Evolutionary conservation across 768 basidiomycete species (phyloP).

Genomic region (Lentinula detonsa): DNA sequence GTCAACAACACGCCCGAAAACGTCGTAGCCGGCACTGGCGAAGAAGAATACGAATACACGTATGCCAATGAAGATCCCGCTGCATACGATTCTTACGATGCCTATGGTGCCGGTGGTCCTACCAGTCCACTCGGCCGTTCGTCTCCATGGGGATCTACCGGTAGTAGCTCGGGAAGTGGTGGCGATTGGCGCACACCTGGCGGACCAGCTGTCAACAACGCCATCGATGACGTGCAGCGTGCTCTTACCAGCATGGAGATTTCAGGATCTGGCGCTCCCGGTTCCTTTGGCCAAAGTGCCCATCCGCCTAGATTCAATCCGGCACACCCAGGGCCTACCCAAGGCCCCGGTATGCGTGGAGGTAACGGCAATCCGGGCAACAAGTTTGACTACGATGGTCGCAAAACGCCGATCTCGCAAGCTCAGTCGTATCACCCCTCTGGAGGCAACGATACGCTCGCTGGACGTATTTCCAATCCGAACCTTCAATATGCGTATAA

Average conservation of each 20-base stretch:
- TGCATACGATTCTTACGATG: conserved; percentile 54
- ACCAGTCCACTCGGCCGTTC: conserved; percentile 55
- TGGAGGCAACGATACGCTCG: conserved; percentile 42
- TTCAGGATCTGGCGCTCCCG: conserved; percentile 21
- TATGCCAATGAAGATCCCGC: conserved; percentile 44
- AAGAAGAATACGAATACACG: conserved; percentile 52
- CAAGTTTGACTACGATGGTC: conserved; percentile 58
- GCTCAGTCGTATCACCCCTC: conserved; percentile 34
- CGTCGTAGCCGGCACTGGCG: conserved; percentile 21
- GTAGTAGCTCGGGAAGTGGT: conserved; percentile 14
- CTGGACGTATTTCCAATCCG: conserved; percentile 58
- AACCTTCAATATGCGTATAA: conserved; percentile 64
- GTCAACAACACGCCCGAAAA: conserved; percentile 28
- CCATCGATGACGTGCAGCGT: conserved; percentile 71
- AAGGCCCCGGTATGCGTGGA: conserved; percentile 35
- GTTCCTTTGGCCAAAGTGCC: conserved; percentile 40
- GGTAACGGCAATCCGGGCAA: conserved; percentile 28
- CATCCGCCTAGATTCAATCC: conserved; percentile 72
- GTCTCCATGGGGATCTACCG: conserved; percentile 58
- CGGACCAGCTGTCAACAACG: conserved; percentile 20
- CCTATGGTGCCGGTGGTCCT: conserved; percentile 32
- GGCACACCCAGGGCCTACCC: conserved; percentile 38
- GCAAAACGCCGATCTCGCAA: conserved; percentile 52
- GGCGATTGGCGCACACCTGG: conserved; percentile 55
- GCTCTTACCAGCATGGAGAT: conserved; percentile 70